Percentiles rank a stretch among this genome's conserved stretches.
Evolutionary conservation across 768 basidiomycete species (phyloP).

Genomic region (Leccinum uliginosum): DNA sequence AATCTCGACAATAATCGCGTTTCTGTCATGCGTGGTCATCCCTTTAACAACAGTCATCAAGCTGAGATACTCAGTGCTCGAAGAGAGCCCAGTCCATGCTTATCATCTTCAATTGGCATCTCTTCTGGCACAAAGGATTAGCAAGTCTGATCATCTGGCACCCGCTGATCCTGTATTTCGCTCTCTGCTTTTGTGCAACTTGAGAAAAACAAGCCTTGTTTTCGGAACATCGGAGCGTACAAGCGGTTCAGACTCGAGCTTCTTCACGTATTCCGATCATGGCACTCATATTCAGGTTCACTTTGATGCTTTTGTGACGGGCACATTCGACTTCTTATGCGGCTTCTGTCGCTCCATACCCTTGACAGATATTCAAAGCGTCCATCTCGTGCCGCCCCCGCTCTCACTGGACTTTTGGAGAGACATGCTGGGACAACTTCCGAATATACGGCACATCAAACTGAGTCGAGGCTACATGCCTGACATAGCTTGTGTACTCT

Average conservation of each 20-base stretch:
- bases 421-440: neutral
- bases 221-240: neutral
- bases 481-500: neutral
- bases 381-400: neutral
- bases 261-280: neutral
- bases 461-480: neutral
- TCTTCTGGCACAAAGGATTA: neutral
- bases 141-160: neutral
- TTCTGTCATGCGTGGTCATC: slow-evolving; percentile 3
- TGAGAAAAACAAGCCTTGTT: neutral
- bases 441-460: neutral
- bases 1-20: neutral
- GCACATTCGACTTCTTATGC: neutral
- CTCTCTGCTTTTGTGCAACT: neutral
- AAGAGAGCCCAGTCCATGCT: neutral
- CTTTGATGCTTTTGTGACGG: neutral
- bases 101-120: neutral
- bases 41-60: neutral
- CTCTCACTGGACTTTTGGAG: slow-evolving; percentile 2
- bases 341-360: slow-evolving; percentile 1
- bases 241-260: neutral
- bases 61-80: neutral
- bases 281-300: slow-evolving; percentile 3
- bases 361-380: neutral
- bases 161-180: neutral